phyloP scores from a whole-genome alignment of 768 basidiomycete species.

The Auriculariales sp. region DNA sequence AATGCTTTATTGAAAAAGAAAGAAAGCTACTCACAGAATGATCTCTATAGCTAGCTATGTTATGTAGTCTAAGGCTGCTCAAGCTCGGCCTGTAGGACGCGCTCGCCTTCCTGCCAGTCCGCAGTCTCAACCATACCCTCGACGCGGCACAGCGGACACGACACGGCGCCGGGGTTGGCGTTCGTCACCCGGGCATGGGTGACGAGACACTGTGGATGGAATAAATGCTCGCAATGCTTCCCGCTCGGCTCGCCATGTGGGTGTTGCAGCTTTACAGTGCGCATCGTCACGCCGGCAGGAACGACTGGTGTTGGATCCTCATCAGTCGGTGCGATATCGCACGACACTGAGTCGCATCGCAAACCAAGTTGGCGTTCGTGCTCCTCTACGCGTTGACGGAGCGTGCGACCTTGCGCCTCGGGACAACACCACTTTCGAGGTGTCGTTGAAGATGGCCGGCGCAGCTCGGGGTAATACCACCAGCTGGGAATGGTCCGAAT shows the following conservation, averaged over 20 bases:
- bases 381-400: slow-evolving; percentile 60
- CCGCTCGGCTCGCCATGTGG: no score
- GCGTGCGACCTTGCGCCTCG: slow-evolving; percentile 48
- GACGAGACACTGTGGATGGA: slow-evolving; percentile 64
- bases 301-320: slow-evolving; percentile 40
- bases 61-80: no score
- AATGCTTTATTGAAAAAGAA: no score
- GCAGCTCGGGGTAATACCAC: no score
- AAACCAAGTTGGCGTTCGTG: slow-evolving; percentile 58
- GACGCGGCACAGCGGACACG: slow-evolving; percentile 57
- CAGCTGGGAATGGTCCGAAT: no score
- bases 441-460: neutral
- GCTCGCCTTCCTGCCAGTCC: slow-evolving; percentile 45
- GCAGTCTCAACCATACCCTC: slow-evolving; percentile 36
- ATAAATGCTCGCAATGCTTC: slow-evolving; percentile 39
- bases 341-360: slow-evolving; percentile 57
- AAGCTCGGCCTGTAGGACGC: neutral
- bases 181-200: slow-evolving; percentile 42
- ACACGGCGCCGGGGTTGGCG: slow-evolving; percentile 27
- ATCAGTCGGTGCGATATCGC: slow-evolving; percentile 62
- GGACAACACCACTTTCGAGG: slow-evolving; percentile 43
- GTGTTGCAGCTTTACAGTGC: slow-evolving; percentile 7
- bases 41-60: no score
- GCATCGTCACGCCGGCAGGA: slow-evolving; percentile 9
- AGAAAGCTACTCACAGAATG: no score